A percentile compares a stretch with the other conserved stretches of the same genome.
phyloP scores from a whole-genome alignment of 2,329 filamentous ascomycete genomes.

The Fusarium secorum region DNA sequence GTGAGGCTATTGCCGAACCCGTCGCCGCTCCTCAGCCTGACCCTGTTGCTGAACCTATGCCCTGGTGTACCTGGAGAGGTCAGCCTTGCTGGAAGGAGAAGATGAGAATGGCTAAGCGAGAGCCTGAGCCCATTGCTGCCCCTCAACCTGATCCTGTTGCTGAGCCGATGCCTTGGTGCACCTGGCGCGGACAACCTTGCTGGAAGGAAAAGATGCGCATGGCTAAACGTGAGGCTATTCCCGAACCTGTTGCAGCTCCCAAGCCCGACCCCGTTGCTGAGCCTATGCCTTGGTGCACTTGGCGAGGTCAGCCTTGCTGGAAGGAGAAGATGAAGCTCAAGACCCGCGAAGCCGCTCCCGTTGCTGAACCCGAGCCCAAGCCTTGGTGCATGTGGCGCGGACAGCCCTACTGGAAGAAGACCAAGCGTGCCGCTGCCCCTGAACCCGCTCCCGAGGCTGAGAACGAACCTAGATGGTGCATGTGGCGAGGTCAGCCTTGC shows the following conservation, averaged over 20 bases:
- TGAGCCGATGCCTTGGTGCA: constrained; percentile 42
- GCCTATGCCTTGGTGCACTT: constrained; percentile 4
- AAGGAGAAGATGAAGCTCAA: neutral
- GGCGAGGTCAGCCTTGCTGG: constrained; percentile 12
- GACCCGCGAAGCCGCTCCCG: too few species aligned
- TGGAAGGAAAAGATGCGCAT: constrained; percentile 48
- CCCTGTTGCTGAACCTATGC: neutral
- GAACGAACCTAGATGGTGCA: constrained; percentile 43
- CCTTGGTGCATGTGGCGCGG: constrained; percentile 16
- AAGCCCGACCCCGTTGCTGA: neutral
- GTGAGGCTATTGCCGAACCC: neutral
- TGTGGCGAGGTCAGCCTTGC: constrained; percentile 51
- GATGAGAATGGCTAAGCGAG: constrained; percentile 11
- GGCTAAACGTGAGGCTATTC: neutral
- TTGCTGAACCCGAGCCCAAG: neutral
- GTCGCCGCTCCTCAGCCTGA: neutral
- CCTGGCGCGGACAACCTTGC: constrained; percentile 51
- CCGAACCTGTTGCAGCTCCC: neutral
- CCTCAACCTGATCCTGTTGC: neutral
- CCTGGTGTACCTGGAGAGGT: constrained; percentile 4
- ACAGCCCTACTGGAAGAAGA: constrained; percentile 19
- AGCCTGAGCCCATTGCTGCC: neutral
- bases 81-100: constrained; percentile 18
- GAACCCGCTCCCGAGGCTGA: neutral
- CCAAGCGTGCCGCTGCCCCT: neutral